Conservation (phyloP, 164 flowering plant species). For the Aristolochia californica region DNA sequence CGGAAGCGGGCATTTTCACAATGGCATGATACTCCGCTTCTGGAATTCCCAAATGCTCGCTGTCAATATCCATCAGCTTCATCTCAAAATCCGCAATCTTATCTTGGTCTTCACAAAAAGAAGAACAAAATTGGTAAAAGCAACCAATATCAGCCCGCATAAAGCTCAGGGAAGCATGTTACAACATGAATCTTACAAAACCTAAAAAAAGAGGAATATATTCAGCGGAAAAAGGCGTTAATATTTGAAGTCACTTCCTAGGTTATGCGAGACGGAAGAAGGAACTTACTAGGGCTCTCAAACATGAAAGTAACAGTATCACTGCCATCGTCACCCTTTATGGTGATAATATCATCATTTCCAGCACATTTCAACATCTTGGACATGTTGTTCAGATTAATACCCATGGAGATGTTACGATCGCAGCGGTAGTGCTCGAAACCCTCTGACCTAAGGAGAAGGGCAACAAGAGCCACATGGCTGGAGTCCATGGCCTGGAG, state of each 20-base stretch:
- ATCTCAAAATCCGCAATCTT: slow-evolving; percentile 83
- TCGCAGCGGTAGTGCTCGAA: slow-evolving; percentile 51
- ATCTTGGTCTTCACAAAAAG: slow-evolving; percentile 39
- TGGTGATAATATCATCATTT: slow-evolving; percentile 40
- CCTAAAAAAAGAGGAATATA: neutral
- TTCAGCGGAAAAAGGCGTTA: too few species aligned
- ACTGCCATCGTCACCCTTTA: slow-evolving; percentile 42
- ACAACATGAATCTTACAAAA: neutral
- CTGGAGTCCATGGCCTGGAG: slow-evolving; percentile 54
- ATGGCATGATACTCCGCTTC: slow-evolving; percentile 88
- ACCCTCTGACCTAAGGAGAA: slow-evolving; percentile 45
- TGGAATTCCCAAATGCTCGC: slow-evolving; percentile 91
- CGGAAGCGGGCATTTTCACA: slow-evolving; percentile 75
- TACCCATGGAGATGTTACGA: slow-evolving; percentile 41
- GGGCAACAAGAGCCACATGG: slow-evolving; percentile 44
- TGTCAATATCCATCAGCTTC: slow-evolving; percentile 92
- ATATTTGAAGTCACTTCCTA: too few species aligned
- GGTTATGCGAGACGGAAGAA: neutral
- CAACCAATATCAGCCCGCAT: neutral
- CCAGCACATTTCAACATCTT: slow-evolving; percentile 43
- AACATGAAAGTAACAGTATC: slow-evolving; percentile 41
- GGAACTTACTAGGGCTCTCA: slow-evolving; percentile 36
- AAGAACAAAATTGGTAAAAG: neutral
- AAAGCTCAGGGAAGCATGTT: too few species aligned
- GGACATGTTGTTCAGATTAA: slow-evolving; percentile 41